A percentile compares a stretch with the other conserved stretches of the same genome.
phyloP scores from a whole-genome alignment of 768 basidiomycete genomes.

The Pulveroboletus ravenelii region DNA sequence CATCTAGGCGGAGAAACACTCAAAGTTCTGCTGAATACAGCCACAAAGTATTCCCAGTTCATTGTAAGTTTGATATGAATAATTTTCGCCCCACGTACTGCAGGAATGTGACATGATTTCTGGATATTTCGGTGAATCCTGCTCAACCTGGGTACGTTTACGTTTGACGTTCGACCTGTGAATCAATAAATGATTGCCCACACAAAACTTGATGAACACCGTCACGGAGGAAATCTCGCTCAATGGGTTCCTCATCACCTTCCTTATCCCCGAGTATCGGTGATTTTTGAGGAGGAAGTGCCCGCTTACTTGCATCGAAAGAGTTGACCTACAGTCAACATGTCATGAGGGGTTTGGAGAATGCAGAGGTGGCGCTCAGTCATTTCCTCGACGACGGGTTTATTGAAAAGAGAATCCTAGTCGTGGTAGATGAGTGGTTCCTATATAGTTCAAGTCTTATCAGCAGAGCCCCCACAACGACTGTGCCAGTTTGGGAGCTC shows the following conservation, averaged over 20 bases:
- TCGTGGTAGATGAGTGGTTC: constrained; percentile 6
- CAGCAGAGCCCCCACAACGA: no score
- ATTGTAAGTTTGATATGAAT: not conserved
- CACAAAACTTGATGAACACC: no score
- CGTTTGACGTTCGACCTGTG: not conserved
- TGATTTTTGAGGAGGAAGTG: constrained; percentile 37
- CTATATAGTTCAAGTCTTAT: not conserved
- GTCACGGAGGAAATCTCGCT: constrained; percentile 36
- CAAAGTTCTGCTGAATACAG: no score
- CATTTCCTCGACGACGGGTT: constrained; percentile 5
- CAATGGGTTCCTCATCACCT: constrained; percentile 37
- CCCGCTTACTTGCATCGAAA: constrained; percentile 38
- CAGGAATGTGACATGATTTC: not conserved
- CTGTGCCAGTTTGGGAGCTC: no score
- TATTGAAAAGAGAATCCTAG: not conserved
- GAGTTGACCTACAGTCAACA: constrained; percentile 47
- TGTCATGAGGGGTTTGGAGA: no score
- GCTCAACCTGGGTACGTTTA: not conserved
- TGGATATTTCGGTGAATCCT: not conserved
- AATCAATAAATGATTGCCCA: not conserved
- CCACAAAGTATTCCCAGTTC: not conserved
- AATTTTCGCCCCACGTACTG: not conserved
- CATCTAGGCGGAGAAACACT: not conserved
- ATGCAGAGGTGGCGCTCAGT: not conserved
- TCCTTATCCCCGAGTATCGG: no score